Evolutionary conservation across 306 rosid species (phyloP).

Genomic region (Styphnolobium japonicum): DNA sequence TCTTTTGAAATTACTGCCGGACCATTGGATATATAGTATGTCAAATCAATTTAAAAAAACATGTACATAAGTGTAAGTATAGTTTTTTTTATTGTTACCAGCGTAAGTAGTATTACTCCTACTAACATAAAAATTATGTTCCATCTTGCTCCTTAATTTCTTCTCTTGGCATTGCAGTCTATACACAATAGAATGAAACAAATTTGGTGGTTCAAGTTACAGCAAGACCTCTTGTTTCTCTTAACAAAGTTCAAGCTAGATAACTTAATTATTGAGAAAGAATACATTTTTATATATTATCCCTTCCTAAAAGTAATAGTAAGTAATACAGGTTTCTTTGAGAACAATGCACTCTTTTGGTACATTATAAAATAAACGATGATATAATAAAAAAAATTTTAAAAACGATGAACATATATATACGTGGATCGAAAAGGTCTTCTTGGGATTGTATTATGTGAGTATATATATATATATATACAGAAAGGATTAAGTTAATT

Average conservation of each 20-base stretch:
- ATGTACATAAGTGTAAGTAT: not conserved
- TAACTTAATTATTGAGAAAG: slow-evolving; percentile 33
- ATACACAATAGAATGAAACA: not conserved
- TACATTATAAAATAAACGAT: not conserved
- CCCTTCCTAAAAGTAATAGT: slow-evolving; percentile 32
- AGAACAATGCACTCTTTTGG: slow-evolving; percentile 48
- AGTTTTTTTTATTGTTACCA: not conserved
- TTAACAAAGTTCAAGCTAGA: slow-evolving; percentile 31
- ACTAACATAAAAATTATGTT: not conserved
- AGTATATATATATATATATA: not conserved
- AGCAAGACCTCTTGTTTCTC: slow-evolving; percentile 1
- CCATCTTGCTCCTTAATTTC: not conserved
- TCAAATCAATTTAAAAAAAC: not conserved
- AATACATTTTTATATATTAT: slow-evolving; percentile 23
- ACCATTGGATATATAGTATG: not conserved
- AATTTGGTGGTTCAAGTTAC: slow-evolving; percentile 21
- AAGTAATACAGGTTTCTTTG: slow-evolving; percentile 45
- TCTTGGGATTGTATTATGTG: slow-evolving; percentile 30
- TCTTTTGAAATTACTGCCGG: not conserved
- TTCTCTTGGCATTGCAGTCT: not conserved
- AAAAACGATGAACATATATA: not conserved
- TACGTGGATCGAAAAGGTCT: slow-evolving; percentile 28
- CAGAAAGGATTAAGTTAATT: slow-evolving; percentile 2
- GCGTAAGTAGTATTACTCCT: not conserved
- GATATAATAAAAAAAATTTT: no score